These are phyloP conservation scores for Cicer arietinum DNA, from an alignment of 306 rosid species.

Conservation along the genomic window DNA sequence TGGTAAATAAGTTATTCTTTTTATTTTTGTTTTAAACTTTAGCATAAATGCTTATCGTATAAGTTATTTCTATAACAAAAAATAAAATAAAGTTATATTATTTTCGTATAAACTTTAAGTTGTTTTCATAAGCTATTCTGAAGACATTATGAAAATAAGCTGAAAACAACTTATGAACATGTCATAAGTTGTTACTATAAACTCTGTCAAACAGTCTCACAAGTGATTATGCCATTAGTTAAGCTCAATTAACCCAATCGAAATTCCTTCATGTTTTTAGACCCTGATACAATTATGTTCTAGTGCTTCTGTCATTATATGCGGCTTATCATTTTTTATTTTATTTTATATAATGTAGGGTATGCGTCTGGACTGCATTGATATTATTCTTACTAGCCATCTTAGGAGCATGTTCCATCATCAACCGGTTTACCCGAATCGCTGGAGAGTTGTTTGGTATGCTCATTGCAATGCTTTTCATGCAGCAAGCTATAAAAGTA, in stretches of 20 bases:
- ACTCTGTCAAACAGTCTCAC: neutral
- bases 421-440: constrained; percentile 90
- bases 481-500: constrained; percentile 96
- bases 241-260: neutral
- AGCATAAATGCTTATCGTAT: neutral
- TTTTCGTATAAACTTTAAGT: neutral
- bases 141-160: neutral
- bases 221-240: neutral
- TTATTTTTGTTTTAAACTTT: neutral
- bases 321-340: constrained; percentile 19
- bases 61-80: neutral
- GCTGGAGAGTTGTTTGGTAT: constrained; percentile 96
- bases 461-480: constrained; percentile 97
- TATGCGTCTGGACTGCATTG: constrained; percentile 91
- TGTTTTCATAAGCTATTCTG: neutral
- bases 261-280: neutral
- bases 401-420: constrained; percentile 95
- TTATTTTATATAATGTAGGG: constrained; percentile 54
- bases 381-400: constrained; percentile 79
- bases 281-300: constrained; percentile 3
- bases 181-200: neutral
- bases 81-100: neutral
- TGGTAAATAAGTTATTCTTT: constrained; percentile 57
- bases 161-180: neutral
- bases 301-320: neutral